Evolutionary conservation across 2,329 filamentous ascomycete species (phyloP).

Genomic region (Aspergillus felis): DNA sequence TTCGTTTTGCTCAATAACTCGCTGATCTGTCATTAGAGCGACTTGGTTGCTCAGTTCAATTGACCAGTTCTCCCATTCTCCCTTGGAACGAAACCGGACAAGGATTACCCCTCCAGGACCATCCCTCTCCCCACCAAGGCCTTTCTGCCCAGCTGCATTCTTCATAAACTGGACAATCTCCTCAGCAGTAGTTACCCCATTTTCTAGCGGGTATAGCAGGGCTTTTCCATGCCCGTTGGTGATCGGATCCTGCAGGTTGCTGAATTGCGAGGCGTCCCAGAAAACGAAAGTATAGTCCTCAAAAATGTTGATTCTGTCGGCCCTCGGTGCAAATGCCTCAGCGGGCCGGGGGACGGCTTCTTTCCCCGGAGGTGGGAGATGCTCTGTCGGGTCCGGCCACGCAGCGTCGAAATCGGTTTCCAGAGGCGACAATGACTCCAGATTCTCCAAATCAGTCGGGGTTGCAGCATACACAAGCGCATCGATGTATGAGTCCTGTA

Average conservation of each 20-base stretch:
- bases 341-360: constrained; percentile 68
- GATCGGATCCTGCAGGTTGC: constrained; percentile 70
- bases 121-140: constrained; percentile 58
- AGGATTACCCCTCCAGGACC: constrained; percentile 69
- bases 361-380: constrained; percentile 69
- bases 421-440: constrained; percentile 54
- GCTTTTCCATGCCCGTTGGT: constrained; percentile 80
- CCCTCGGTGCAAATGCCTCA: constrained; percentile 68
- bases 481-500: constrained; percentile 69
- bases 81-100: constrained; percentile 64
- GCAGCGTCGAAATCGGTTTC: constrained; percentile 73
- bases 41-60: constrained; percentile 64
- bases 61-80: constrained; percentile 63
- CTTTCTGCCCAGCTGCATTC: constrained; percentile 69
- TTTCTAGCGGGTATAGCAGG: constrained; percentile 59
- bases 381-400: constrained; percentile 72
- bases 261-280: constrained; percentile 69
- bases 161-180: constrained; percentile 78
- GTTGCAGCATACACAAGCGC: constrained; percentile 62
- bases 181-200: constrained; percentile 62
- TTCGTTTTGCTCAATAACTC: constrained; percentile 82
- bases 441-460: constrained; percentile 47
- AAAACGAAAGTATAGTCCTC: constrained; percentile 87
- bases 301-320: constrained; percentile 66
- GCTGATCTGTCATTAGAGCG: constrained; percentile 70